phyloP scores from a whole-genome alignment of 345 rosid species.

The Euphorbia lathyris region DNA sequence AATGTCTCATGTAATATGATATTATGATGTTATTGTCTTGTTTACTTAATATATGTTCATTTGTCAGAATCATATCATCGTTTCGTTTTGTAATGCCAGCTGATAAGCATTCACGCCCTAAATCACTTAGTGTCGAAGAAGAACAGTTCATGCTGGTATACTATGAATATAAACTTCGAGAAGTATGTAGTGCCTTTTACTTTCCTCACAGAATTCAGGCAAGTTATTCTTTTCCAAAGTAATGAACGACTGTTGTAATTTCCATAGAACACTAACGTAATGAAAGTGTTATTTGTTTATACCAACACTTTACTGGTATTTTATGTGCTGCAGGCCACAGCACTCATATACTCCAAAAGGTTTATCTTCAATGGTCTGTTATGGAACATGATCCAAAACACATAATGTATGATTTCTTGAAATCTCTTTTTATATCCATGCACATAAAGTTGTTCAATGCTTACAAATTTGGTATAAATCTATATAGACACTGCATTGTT shows the following conservation, averaged over 20 bases:
- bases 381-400: slow-evolving; percentile 98
- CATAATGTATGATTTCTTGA: slow-evolving; percentile 60
- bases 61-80: slow-evolving; percentile 1
- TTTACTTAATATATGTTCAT: neutral
- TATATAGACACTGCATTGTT: neutral
- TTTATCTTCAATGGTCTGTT: slow-evolving; percentile 98
- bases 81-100: slow-evolving; percentile 31
- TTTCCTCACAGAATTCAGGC: slow-evolving; percentile 99
- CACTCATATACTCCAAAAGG: slow-evolving; percentile 89
- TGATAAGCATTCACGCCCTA: slow-evolving; percentile 77
- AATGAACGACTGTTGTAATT: neutral
- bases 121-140: slow-evolving; percentile 79
- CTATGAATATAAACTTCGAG: slow-evolving; percentile 87
- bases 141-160: slow-evolving; percentile 85
- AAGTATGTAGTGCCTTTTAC: slow-evolving; percentile 91
- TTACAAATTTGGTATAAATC: neutral
- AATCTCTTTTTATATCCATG: slow-evolving; percentile 16
- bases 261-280: neutral
- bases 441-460: slow-evolving; percentile 7
- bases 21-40: neutral
- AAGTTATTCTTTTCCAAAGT: neutral
- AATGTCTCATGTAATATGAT: no score
- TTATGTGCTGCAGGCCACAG: slow-evolving; percentile 71
- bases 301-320: slow-evolving; percentile 13
- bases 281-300: slow-evolving; percentile 1